A percentile compares a stretch with the other conserved stretches of the same genome.
phyloP scores from a whole-genome alignment of 441 rosid species.

The Arabidopsis lyrata region DNA sequence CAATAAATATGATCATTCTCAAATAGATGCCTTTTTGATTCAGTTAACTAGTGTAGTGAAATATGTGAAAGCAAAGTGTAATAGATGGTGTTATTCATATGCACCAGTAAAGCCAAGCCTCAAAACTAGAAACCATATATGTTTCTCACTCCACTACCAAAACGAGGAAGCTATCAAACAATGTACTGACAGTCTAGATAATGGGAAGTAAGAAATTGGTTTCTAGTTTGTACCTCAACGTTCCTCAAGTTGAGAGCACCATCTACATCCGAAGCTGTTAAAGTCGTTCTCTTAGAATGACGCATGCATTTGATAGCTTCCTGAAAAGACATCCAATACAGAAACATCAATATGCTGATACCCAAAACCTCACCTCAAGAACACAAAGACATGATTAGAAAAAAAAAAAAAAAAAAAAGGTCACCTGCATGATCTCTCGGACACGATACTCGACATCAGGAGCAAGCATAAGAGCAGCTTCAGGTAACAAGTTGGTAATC shows the following conservation, averaged over 20 bases:
- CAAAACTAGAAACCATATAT: conserved; percentile 30
- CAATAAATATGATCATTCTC: conserved; percentile 41
- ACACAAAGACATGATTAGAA: conserved; percentile 3
- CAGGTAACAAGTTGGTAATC: conserved; percentile 66
- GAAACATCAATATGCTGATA: too few species aligned
- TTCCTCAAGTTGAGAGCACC: conserved; percentile 82
- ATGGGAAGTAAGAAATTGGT: background rate
- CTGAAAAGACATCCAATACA: conserved; percentile 38
- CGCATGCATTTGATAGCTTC: conserved; percentile 97
- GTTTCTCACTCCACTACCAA: conserved; percentile 3
- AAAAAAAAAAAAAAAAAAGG: background rate
- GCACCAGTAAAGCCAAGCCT: conserved; percentile 16
- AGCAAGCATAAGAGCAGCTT: conserved; percentile 85
- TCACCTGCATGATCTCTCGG: conserved; percentile 94
- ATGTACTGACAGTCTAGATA: background rate
- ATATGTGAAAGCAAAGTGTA: conserved; percentile 12
- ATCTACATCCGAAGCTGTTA: conserved; percentile 83
- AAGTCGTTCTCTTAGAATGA: conserved; percentile 78
- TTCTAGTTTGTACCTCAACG: conserved; percentile 62
- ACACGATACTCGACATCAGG: conserved; percentile 91
- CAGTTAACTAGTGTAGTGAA: conserved; percentile 10
- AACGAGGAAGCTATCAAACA: conserved; percentile 29
- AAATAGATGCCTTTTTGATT: conserved; percentile 11
- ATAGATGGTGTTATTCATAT: conserved; percentile 6
- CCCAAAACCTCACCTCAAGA: background rate